These are phyloP conservation scores for Rubus parviflorus DNA, from an alignment of 306 rosid species.

Conservation along the genomic window DNA sequence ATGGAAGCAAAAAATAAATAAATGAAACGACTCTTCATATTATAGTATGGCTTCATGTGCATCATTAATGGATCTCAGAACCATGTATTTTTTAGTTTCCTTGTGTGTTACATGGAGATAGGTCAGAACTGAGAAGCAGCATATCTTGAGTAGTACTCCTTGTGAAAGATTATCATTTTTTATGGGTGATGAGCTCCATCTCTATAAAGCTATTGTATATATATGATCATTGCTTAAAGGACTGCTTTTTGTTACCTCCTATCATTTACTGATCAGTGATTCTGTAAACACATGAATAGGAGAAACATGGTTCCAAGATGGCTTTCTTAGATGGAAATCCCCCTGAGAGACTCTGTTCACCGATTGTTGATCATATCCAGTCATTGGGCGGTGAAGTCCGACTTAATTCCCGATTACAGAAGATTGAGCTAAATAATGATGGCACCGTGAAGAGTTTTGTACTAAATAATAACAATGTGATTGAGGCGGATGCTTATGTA, in stretches of 20 bases:
- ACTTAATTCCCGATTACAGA: conserved; percentile 78
- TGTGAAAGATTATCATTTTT: not conserved
- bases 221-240: not conserved
- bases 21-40: not conserved
- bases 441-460: conserved; percentile 78
- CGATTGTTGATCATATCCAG: conserved; percentile 78
- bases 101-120: not conserved
- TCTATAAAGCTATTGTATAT: not conserved
- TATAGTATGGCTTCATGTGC: not conserved
- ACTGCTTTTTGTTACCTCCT: not conserved
- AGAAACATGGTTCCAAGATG: conserved; percentile 98
- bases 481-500: conserved; percentile 90
- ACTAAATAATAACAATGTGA: conserved; percentile 61
- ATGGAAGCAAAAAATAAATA: not conserved
- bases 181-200: not conserved
- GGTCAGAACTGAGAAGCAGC: conserved; percentile 3
- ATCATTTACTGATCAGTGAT: conserved; percentile 19
- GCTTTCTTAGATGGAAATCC: conserved; percentile 98
- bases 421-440: conserved; percentile 75
- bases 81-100: not conserved
- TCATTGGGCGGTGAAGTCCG: conserved; percentile 90
- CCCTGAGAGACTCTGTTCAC: conserved; percentile 96
- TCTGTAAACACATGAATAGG: conserved; percentile 48
- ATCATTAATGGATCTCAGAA: conserved; percentile 6
- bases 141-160: not conserved